phyloP scores from a whole-genome alignment of 495 filamentous ascomycete species.

The Antarctomyces pellizariae region DNA sequence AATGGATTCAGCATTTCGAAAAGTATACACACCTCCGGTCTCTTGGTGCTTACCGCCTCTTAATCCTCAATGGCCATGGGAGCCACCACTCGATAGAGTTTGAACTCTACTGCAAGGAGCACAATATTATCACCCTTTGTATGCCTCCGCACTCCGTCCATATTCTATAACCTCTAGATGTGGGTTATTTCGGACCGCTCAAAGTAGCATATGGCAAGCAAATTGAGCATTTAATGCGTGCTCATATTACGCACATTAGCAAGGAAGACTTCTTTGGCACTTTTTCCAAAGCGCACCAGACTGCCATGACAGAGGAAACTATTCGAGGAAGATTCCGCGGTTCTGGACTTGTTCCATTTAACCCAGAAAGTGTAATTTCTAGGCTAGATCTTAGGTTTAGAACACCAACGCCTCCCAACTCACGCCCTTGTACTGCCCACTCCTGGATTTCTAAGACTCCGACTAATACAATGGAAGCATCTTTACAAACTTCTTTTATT shows the following conservation, averaged over 20 bases:
- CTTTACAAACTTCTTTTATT: slow-evolving; percentile 1
- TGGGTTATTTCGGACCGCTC: slow-evolving; percentile 2
- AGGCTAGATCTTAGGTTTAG: slow-evolving; percentile 2
- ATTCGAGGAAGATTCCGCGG: slow-evolving; percentile 3
- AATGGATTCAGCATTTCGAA: slow-evolving; percentile 8
- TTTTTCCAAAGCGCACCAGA: slow-evolving; percentile 1
- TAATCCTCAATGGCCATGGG: slow-evolving; percentile 13
- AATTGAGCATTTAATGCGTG: not conserved
- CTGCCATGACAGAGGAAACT: slow-evolving; percentile 3
- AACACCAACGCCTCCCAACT: slow-evolving; percentile 11
- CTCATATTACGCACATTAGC: slow-evolving; percentile 3
- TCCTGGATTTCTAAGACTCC: slow-evolving; percentile 11
- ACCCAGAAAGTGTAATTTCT: slow-evolving; percentile 4
- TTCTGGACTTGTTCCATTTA: slow-evolving; percentile 4
- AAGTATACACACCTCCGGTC: slow-evolving; percentile 7
- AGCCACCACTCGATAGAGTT: slow-evolving; percentile 10
- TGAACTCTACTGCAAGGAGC: slow-evolving; percentile 9
- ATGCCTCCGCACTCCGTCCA: slow-evolving; percentile 5
- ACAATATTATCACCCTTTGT: slow-evolving; percentile 13
- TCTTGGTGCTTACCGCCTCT: slow-evolving; percentile 8
- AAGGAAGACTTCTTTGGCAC: slow-evolving; percentile 7
- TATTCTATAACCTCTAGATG: slow-evolving; percentile 5
- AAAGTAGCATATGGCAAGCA: slow-evolving; percentile 4
- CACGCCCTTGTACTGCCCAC: slow-evolving; percentile 20
- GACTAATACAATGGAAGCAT: not conserved